Base-by-base conservation (phyloP, 164 flowering plant genomes). In the Macadamia integrifolia region DNA sequence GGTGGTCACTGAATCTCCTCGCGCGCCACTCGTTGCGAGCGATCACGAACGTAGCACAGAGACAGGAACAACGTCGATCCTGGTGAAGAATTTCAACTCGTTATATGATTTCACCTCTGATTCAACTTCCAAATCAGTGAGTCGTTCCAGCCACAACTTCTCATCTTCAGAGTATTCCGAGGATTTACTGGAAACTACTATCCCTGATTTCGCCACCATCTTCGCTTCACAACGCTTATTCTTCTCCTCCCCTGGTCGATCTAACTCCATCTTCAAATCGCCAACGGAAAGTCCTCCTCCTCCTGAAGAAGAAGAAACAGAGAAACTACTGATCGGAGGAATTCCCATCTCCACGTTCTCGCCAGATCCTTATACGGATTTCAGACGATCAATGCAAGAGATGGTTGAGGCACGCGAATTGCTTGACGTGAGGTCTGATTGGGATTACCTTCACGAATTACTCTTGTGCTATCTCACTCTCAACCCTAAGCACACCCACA, bases 331-430 rank as follows among this genome's bases (percentile, higher is more conserved):
- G 6, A 30, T 49, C 49, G 87, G 87, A 10, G 86, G 85, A 1
- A 77, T 88, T 17, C 81, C 86, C 0, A 71, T 85, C 1, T 78
- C 75, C 6, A 88, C 84, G 35, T 80, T 76, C 74, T 71, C 81
- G 3, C 71, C 73, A 32, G 88, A 88, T 71, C 93, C 93, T 2
- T 88, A 79, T 75, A 35, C 60, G 62, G 98, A 91, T 70, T 91
- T 93, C 82, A 76, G 92, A 64, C 78, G 81, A 43, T 93, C 98
- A 28, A 93, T 93, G 98, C 87, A 91, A 71, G 98, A 93, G 77
- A 93, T 93, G 96, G 91, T 89, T 76, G 94, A 85, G 56, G 87
- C 92, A 8, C 56, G 82, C 43, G 71, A 75, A 8, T 28, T 73
- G 29, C 58, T 12, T 3, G 80, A 77, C 40, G 82, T 66, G 2